Percentiles rank a stretch among this genome's conserved stretches.
Conservation (phyloP, 345 rosid species). For the Pistacia integerrima region DNA sequence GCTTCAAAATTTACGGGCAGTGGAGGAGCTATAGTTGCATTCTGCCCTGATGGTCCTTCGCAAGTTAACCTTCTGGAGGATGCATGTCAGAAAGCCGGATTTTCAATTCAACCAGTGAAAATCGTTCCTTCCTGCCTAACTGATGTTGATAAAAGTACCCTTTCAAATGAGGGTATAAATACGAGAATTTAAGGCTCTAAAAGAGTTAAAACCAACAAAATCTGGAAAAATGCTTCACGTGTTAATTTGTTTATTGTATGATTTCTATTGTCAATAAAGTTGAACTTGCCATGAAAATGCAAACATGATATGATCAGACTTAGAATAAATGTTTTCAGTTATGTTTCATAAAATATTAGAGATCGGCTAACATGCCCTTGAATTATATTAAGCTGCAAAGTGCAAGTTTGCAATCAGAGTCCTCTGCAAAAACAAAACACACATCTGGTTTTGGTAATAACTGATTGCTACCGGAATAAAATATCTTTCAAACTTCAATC, state of each 20-base stretch:
- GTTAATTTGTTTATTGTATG: not conserved
- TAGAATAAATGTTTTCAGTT: not conserved
- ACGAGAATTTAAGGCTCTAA: not conserved
- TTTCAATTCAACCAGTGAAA: constrained; percentile 57
- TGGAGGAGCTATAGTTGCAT: constrained; percentile 92
- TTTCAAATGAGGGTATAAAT: constrained; percentile 14
- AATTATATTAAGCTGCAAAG: no score
- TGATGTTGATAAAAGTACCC: constrained; percentile 45
- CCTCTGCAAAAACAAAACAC: no score
- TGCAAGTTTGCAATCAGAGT: no score
- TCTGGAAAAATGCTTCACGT: not conserved
- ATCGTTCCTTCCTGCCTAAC: constrained; percentile 54
- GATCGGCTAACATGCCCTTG: no score
- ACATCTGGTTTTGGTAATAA: not conserved
- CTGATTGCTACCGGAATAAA: not conserved
- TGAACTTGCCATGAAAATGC: not conserved
- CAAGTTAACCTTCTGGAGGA: constrained; percentile 74
- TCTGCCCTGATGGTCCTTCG: constrained; percentile 66
- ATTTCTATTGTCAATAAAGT: not conserved
- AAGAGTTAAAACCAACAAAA: not conserved
- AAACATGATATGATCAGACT: not conserved
- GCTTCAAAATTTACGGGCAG: constrained; percentile 93
- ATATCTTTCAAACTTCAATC: not conserved
- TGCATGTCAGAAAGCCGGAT: constrained; percentile 71
- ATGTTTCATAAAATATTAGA: no score